Conservation (phyloP, 257 asterid genomes). For the Striga asiatica region DNA sequence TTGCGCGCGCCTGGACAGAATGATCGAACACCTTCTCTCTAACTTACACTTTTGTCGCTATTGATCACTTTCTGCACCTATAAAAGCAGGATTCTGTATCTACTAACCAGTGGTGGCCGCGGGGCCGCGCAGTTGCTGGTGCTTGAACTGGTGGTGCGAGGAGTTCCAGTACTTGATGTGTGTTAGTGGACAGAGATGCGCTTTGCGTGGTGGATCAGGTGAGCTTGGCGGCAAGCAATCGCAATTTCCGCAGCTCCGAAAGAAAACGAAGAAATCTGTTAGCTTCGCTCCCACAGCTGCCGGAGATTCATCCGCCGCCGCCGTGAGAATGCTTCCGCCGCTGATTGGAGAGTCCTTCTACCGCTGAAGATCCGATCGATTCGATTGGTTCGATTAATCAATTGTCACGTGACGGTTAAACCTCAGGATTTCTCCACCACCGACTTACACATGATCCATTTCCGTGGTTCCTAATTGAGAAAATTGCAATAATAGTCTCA, state of each 20-base stretch:
- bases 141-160: too few species aligned
- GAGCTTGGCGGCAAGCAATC: conserved; percentile 66
- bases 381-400: too few species aligned
- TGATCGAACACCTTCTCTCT: too few species aligned
- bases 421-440: too few species aligned
- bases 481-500: too few species aligned
- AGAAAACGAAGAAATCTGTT: conserved; percentile 55
- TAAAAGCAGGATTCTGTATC: neutral
- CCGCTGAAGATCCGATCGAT: conserved; percentile 22
- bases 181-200: conserved; percentile 53
- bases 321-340: conserved; percentile 29
- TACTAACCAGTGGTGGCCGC: conserved; percentile 8
- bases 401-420: too few species aligned
- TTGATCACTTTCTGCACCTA: neutral
- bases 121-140: conserved; percentile 20
- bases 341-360: conserved; percentile 29
- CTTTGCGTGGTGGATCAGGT: conserved; percentile 57
- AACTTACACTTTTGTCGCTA: neutral
- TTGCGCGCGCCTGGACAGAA: too few species aligned
- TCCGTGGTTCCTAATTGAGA: too few species aligned
- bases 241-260: conserved; percentile 88
- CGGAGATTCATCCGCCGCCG: conserved; percentile 27
- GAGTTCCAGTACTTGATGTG: conserved; percentile 40
- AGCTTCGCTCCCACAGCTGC: conserved; percentile 17
- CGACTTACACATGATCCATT: too few species aligned